Evolutionary conservation across 768 basidiomycete genomes (phyloP), one percentile per base, ranked within the genome.

Genomic region (Pleurotus salmoneostramineus): DNA sequence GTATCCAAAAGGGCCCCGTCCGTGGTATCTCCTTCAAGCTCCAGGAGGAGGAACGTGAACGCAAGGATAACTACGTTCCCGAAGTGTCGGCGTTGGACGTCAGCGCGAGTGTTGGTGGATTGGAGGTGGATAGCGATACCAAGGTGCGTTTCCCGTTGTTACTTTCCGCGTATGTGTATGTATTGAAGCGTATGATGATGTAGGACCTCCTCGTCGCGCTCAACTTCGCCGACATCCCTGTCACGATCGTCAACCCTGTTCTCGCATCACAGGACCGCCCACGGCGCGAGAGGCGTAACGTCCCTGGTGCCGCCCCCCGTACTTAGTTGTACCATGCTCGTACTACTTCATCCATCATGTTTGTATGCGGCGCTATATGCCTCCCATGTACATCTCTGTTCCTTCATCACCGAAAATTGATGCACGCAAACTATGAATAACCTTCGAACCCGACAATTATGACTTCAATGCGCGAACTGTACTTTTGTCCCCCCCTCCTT

Each of bases 11-110:
- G 60, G 97, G 97, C 3, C 97, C 97, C 68, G 97, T 99, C 63
- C 93, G 95, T 63, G 97, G 97, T 67, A 99, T 99, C 74, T 98
- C 97, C 57, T 99, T 98, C 93, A 97, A 98, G 78, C 90, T 99
- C 66, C 97, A 99, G 74, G 97, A 98, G 72, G 97, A 99, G 77
- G 97, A 99, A 79, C 85, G 97, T 61, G 97, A 99, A 78, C 81
- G 96, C 68, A 98, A 98, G 84, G 97, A 99, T 74, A 95, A 98
- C 83, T 98, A 93, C 74, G 96, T 98, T 56, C 97, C 97, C 62
- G 97, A 98, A 70, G 88, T 97, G 40, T 99, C 97, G 55, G 97
- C 97, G 42, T 90, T 99, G 63, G 91, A 95, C 73, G 21, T 27
- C 21, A 27, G 21, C 21, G 86, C 83, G 59, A 77, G 82, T 58